phyloP scores from a whole-genome alignment of 2,329 filamentous ascomycete species.

The Aspergillus sp. region DNA sequence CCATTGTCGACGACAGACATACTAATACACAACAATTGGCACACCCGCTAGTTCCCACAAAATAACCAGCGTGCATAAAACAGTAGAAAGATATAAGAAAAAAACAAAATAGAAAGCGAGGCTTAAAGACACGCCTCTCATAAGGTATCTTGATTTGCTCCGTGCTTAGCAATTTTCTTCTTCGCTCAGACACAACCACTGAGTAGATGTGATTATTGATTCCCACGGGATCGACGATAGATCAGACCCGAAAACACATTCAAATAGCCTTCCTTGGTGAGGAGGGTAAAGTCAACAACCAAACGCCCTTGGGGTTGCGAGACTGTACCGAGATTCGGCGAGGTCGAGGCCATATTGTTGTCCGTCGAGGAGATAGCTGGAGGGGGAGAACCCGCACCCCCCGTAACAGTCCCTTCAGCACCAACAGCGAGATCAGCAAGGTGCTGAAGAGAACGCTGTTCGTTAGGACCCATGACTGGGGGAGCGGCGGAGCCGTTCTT shows the following conservation, averaged over 20 bases:
- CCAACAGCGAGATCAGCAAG: constrained; percentile 45
- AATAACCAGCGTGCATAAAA: constrained; percentile 3
- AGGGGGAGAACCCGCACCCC: constrained; percentile 27
- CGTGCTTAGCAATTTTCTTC: not conserved
- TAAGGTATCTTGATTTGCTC: not conserved
- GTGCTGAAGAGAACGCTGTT: constrained; percentile 45
- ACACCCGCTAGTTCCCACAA: constrained; percentile 8
- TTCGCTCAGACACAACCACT: no score
- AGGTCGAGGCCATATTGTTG: constrained; percentile 22
- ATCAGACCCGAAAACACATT: constrained; percentile 41
- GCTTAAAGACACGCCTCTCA: not conserved
- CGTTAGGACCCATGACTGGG: constrained; percentile 40
- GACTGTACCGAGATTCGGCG: constrained; percentile 25
- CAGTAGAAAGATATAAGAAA: not conserved
- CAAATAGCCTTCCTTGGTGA: constrained; percentile 42
- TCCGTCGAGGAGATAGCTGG: constrained; percentile 25
- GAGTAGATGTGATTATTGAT: constrained; percentile 4
- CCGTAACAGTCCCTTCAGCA: constrained; percentile 38
- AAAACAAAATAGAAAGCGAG: not conserved
- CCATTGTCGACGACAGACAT: not conserved
- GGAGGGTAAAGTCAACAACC: constrained; percentile 40
- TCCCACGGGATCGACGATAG: constrained; percentile 27
- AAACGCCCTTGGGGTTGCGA: constrained; percentile 29
- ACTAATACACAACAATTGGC: not conserved
- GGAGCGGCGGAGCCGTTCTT: constrained; percentile 23